phyloP scores from a whole-genome alignment of 768 basidiomycete species.

The Porphyrellus cyaneotinctus region DNA sequence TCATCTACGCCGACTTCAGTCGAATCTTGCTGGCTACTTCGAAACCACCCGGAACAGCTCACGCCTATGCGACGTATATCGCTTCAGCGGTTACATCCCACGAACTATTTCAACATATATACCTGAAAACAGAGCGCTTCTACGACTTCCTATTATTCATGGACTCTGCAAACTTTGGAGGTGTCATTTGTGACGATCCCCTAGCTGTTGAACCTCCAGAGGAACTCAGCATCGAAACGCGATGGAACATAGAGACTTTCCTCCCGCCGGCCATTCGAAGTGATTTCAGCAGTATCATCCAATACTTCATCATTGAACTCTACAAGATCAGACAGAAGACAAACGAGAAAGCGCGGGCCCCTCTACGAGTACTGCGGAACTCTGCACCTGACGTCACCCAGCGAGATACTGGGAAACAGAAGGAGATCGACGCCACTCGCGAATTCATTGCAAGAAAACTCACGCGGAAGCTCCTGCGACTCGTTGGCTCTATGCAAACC shows the following conservation, averaged over 20 bases:
- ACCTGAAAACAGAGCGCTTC: slow-evolving; percentile 79
- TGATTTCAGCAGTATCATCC: slow-evolving; percentile 69
- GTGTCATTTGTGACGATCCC: slow-evolving; percentile 81
- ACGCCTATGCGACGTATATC: slow-evolving; percentile 95
- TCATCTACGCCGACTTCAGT: slow-evolving; percentile 92
- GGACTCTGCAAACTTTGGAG: slow-evolving; percentile 91
- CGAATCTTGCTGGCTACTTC: slow-evolving; percentile 87
- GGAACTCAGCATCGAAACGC: slow-evolving; percentile 71
- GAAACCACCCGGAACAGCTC: slow-evolving; percentile 92
- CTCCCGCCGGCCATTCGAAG: slow-evolving; percentile 78
- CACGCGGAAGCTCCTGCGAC: slow-evolving; percentile 73
- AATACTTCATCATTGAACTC: slow-evolving; percentile 81
- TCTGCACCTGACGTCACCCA: slow-evolving; percentile 60
- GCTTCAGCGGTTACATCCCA: slow-evolving; percentile 90
- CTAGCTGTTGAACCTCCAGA: slow-evolving; percentile 63
- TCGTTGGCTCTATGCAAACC: slow-evolving; percentile 59
- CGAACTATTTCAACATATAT: slow-evolving; percentile 92
- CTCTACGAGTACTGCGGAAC: slow-evolving; percentile 69
- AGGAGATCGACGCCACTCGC: slow-evolving; percentile 63
- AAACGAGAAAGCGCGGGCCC: slow-evolving; percentile 57
- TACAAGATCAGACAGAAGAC: slow-evolving; percentile 68
- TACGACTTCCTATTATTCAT: slow-evolving; percentile 95
- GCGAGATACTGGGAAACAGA: slow-evolving; percentile 59
- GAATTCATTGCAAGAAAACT: slow-evolving; percentile 78
- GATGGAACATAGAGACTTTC: slow-evolving; percentile 91